Evolutionary conservation across 352 stramenopile species (phyloP).

Genomic region (Blastocystis sp.): DNA sequence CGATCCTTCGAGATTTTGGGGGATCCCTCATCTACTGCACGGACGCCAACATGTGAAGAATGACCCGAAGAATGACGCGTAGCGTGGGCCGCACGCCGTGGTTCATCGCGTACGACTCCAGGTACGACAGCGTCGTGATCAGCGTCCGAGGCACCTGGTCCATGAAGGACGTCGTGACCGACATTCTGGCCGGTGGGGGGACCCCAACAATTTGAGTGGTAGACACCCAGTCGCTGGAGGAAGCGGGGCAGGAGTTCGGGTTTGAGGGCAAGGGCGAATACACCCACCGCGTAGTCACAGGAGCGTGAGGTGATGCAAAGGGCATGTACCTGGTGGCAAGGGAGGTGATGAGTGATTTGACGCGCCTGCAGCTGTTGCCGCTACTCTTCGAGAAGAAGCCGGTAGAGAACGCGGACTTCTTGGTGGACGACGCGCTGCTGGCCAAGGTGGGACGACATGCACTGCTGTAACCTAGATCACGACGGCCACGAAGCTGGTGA

Average conservation of each 20-base stretch:
- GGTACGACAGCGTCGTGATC: slow-evolving; percentile 36
- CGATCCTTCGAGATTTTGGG: slow-evolving; percentile 24
- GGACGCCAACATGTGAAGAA: slow-evolving; percentile 32
- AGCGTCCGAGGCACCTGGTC: slow-evolving; percentile 63
- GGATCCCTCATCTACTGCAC: slow-evolving; percentile 32
- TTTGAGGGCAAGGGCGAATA: slow-evolving; percentile 43
- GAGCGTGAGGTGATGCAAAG: neutral
- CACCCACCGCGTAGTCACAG: slow-evolving; percentile 18
- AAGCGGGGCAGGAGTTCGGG: slow-evolving; percentile 26
- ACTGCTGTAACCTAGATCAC: neutral
- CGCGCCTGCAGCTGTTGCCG: neutral
- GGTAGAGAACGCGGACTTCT: neutral
- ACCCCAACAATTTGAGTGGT: neutral
- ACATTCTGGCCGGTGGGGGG: slow-evolving; percentile 1
- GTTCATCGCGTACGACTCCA: slow-evolving; percentile 59
- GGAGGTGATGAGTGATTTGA: slow-evolving; percentile 34
- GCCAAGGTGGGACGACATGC: neutral
- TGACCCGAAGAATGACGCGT: neutral
- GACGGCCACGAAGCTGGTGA: slow-evolving; percentile 40
- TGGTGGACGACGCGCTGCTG: neutral
- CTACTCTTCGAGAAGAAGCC: slow-evolving; percentile 26
- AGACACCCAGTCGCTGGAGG: slow-evolving; percentile 31
- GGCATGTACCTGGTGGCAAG: slow-evolving; percentile 53
- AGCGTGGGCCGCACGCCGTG: slow-evolving; percentile 46
- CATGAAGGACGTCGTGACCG: slow-evolving; percentile 43